Conservation (phyloP, 1,284 basidiomycete genomes). For the Leccinum ponderosum region DNA sequence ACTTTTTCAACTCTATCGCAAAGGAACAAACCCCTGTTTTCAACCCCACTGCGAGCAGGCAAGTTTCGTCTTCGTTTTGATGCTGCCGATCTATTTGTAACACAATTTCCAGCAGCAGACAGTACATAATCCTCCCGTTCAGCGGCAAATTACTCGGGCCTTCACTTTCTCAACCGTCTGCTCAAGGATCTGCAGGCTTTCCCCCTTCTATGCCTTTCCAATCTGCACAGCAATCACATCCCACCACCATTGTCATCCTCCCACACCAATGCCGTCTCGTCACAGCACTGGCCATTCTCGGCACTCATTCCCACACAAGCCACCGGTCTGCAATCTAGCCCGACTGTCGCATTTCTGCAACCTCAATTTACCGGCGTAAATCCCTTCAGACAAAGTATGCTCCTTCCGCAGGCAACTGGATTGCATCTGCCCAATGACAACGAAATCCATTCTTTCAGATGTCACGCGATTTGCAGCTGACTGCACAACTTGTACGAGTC, state of each 20-base stretch:
- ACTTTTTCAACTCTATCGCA: constrained; percentile 96
- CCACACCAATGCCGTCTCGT: constrained; percentile 41
- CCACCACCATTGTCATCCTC: constrained; percentile 15
- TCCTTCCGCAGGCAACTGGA: constrained; percentile 71
- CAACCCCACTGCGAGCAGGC: constrained; percentile 63
- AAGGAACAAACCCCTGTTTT: constrained; percentile 77
- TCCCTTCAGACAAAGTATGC: constrained; percentile 34
- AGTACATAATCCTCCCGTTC: constrained; percentile 78
- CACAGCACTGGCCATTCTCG: constrained; percentile 55
- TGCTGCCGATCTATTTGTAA: constrained; percentile 11
- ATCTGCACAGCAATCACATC: constrained; percentile 28
- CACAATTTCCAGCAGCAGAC: constrained; percentile 57
- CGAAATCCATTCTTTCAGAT: constrained; percentile 35
- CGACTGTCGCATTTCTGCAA: constrained; percentile 40
- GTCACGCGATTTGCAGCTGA: no score
- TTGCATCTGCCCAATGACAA: constrained; percentile 69
- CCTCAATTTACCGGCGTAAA: constrained; percentile 43
- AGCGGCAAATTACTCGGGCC: constrained; percentile 52
- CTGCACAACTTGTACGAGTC: no score
- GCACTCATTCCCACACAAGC: constrained; percentile 50
- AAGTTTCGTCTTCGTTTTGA: constrained; percentile 13
- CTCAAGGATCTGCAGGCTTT: constrained; percentile 61
- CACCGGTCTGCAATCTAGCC: constrained; percentile 17
- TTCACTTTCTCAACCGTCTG: constrained; percentile 39
- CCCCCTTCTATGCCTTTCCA: constrained; percentile 44